Base-by-base conservation (phyloP, 139 green algal species). In the Chara braunii region DNA sequence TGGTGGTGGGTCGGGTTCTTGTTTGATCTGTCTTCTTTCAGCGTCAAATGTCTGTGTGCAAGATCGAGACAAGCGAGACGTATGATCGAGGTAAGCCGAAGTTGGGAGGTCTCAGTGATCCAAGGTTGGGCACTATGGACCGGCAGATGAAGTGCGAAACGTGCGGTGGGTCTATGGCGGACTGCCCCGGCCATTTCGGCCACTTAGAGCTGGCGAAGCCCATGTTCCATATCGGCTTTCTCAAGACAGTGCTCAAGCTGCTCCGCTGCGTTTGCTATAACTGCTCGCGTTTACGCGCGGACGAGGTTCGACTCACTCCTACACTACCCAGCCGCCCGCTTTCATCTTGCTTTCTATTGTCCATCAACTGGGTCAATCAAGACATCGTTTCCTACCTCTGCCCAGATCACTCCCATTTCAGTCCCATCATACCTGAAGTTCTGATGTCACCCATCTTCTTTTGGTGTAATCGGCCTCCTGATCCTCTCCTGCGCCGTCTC, bases 161-260 rank as follows among this genome's bases (percentile, higher is more conserved):
- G 2, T 76, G 70, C 44, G 52, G 51, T 11, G 34, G 55, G 29
- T 30, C 51, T 51, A 68, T 51, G 12, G 60, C 85, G 43, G 88
- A 97, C 60, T 97, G 86, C 65, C 94, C 94, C 0, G 93, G 93
- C 2, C 93, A 98, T 72, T 99, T 99, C 80, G 93, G 93, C 6
- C 91, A 97, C 83, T 85, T 98, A 28, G 89, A 95, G 70, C 84
- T 99, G 29, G 90, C 89, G 18, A 87, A 93, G 70, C 91, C 94
- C 4, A 87, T 98, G 74, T 97, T 87, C 66, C 94, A 99, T 72
- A 80, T 89, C 33, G 89, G 91, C 44, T 99, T 98, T 80, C 84
- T 97, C 24, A 92, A 91, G 54, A 94, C 84, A 0, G 87, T 99
- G 3, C 71, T 99, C 12, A 87, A 84, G 0, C 83, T 95, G 37